These are phyloP conservation scores for Rhizopogon salebrosus DNA, from an alignment of 768 basidiomycete species.

Conservation along the genomic window DNA sequence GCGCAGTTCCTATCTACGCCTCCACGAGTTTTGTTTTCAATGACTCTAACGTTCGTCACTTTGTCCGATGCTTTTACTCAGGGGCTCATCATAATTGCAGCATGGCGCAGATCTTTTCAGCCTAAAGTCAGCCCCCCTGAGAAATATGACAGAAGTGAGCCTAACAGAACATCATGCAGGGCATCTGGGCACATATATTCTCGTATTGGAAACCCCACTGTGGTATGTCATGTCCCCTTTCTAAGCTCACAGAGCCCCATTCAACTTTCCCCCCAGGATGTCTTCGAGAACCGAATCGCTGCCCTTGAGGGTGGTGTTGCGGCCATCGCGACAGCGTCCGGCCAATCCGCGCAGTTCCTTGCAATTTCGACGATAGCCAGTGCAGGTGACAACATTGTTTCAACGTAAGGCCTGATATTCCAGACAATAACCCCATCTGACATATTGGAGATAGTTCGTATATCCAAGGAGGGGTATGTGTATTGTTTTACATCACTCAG, in stretches of 20 bases:
- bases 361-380: slow-evolving; percentile 47
- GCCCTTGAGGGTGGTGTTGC: slow-evolving; percentile 60
- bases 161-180: slow-evolving; percentile 14
- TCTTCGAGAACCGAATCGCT: slow-evolving; percentile 62
- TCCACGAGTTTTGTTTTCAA: slow-evolving; percentile 54
- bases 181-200: slow-evolving; percentile 47
- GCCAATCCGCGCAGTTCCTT: slow-evolving; percentile 60
- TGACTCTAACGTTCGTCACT: slow-evolving; percentile 36
- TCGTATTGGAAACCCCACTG: slow-evolving; percentile 52
- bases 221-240: slow-evolving; percentile 30
- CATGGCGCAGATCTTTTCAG: slow-evolving; percentile 54
- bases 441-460: slow-evolving; percentile 30
- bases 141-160: not conserved
- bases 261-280: slow-evolving; percentile 34
- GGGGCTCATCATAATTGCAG: slow-evolving; percentile 19
- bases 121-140: slow-evolving; percentile 24
- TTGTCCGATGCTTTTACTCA: not conserved
- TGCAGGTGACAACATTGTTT: slow-evolving; percentile 61
- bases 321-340: slow-evolving; percentile 52
- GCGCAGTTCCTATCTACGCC: slow-evolving; percentile 62
- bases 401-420: slow-evolving; percentile 37
- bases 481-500: not conserved
- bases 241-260: not conserved
- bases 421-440: not conserved
- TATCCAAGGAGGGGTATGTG: slow-evolving; percentile 55